phyloP scores from a whole-genome alignment of 768 basidiomycete genomes.

The Pilatotrama ljubarskyi region DNA sequence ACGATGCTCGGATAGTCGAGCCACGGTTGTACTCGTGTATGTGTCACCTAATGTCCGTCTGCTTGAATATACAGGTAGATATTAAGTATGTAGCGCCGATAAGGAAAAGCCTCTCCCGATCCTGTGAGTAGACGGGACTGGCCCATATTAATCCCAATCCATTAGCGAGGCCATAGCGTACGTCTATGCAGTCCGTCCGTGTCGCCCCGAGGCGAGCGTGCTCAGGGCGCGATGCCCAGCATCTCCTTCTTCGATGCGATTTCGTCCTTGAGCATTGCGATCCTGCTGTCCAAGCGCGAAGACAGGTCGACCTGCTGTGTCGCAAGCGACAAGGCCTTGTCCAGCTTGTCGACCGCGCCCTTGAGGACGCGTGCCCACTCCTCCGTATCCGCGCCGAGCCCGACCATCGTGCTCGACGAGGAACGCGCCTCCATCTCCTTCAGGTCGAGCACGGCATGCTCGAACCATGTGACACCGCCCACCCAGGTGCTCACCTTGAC shows the following conservation, averaged over 20 bases:
- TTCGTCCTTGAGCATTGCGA: slow-evolving; percentile 71
- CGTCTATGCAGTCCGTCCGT: neutral
- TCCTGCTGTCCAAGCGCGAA: slow-evolving; percentile 67
- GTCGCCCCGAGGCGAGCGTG: neutral
- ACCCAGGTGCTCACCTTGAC: slow-evolving; percentile 67
- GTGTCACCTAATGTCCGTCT: neutral
- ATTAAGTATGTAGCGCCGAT: neutral
- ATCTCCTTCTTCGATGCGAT: slow-evolving; percentile 61
- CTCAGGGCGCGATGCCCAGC: slow-evolving; percentile 16
- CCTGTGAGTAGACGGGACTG: too few relatives aligned
- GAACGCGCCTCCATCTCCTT: slow-evolving; percentile 48
- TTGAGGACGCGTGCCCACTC: slow-evolving; percentile 52
- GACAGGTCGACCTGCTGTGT: slow-evolving; percentile 61
- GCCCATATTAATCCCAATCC: neutral
- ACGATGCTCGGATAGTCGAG: neutral
- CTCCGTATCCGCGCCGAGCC: slow-evolving; percentile 2
- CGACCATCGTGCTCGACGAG: slow-evolving; percentile 9
- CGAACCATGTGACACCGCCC: slow-evolving; percentile 63
- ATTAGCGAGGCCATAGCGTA: slow-evolving; percentile 7
- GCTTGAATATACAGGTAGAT: neutral
- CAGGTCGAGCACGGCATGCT: slow-evolving; percentile 69
- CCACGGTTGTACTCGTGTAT: neutral
- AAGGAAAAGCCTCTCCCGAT: neutral
- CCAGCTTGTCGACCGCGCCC: slow-evolving; percentile 50
- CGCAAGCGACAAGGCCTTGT: slow-evolving; percentile 48